These are phyloP conservation scores for Knoxdaviesia capensis DNA, from an alignment of 2,329 filamentous ascomycete genomes.

Conservation along the genomic window DNA sequence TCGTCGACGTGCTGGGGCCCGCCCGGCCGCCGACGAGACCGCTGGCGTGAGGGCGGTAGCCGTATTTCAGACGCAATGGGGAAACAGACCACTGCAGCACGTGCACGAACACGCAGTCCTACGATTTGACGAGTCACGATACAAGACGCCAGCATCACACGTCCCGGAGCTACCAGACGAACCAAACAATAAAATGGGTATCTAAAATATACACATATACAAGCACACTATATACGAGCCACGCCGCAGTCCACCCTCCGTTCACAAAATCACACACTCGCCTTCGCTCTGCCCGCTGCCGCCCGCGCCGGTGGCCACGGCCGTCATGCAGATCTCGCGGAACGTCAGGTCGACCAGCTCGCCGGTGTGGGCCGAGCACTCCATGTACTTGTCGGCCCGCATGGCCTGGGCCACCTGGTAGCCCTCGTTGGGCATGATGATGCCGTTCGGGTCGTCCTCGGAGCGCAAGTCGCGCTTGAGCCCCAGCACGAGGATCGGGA, in stretches of 20 bases:
- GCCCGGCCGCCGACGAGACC: slow-evolving; percentile 10
- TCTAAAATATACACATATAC: no score
- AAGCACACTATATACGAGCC: neutral
- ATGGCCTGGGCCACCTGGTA: slow-evolving; percentile 35
- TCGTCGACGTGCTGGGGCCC: slow-evolving; percentile 35
- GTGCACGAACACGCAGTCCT: no score
- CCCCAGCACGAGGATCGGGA: slow-evolving; percentile 36
- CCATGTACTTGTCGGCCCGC: slow-evolving; percentile 41
- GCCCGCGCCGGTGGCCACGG: slow-evolving; percentile 23
- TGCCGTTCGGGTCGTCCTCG: slow-evolving; percentile 36
- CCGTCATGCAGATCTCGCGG: slow-evolving; percentile 39
- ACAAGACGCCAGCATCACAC: no score
- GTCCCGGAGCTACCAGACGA: neutral
- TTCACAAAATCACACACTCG: slow-evolving; percentile 29
- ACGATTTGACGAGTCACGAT: no score
- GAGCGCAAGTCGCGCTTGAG: slow-evolving; percentile 40
- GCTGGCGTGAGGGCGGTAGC: no score
- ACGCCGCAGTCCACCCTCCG: neutral
- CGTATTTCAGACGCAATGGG: no score
- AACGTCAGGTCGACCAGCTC: slow-evolving; percentile 36
- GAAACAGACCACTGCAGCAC: no score
- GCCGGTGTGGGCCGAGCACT: slow-evolving; percentile 40
- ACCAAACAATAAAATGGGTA: neutral
- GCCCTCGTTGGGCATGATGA: slow-evolving; percentile 40
- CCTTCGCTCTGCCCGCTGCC: slow-evolving; percentile 33